A percentile compares a stretch with the other conserved stretches of the same genome.
Conservation (phyloP, 768 basidiomycete genomes). For the Psilocybe azurescens region DNA sequence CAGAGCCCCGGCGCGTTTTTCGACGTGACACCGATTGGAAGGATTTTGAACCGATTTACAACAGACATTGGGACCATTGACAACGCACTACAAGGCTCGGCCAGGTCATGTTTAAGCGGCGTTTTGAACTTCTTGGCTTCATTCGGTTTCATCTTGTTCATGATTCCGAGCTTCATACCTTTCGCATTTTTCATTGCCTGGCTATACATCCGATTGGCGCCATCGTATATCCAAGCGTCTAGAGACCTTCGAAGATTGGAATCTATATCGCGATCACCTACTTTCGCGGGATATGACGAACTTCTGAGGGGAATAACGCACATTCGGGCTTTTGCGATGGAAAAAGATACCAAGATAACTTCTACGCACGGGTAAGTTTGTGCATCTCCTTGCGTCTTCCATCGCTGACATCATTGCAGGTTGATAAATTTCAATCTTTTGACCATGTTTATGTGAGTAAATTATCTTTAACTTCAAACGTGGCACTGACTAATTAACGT, state of each 20-base stretch:
- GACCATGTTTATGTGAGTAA: constrained; percentile 70
- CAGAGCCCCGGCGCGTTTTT: constrained; percentile 73
- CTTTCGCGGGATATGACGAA: constrained; percentile 78
- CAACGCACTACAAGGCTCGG: constrained; percentile 60
- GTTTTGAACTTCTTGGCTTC: constrained; percentile 66
- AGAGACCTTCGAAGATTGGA: constrained; percentile 73
- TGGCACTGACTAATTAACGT: constrained; percentile 25
- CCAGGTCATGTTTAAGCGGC: constrained; percentile 58
- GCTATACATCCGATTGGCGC: constrained; percentile 69
- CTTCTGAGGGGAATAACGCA: constrained; percentile 68
- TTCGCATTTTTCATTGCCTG: constrained; percentile 72
- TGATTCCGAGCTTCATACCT: constrained; percentile 69
- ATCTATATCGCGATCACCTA: constrained; percentile 69
- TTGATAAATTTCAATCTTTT: constrained; percentile 72
- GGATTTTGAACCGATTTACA: constrained; percentile 82
- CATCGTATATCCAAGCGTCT: constrained; percentile 63
- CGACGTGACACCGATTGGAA: constrained; percentile 75
- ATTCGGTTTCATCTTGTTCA: constrained; percentile 64
- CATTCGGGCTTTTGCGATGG: constrained; percentile 76
- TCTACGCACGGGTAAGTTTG: constrained; percentile 55
- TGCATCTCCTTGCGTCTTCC: background rate
- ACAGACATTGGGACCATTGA: constrained; percentile 81
- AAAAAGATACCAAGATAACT: constrained; percentile 66
- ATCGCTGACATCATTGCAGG: constrained; percentile 31
- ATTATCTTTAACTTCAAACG: background rate